Percentiles rank a stretch among this genome's conserved stretches.
phyloP scores from a whole-genome alignment of 2,329 filamentous ascomycete species.

The Verticillium tricorpus region DNA sequence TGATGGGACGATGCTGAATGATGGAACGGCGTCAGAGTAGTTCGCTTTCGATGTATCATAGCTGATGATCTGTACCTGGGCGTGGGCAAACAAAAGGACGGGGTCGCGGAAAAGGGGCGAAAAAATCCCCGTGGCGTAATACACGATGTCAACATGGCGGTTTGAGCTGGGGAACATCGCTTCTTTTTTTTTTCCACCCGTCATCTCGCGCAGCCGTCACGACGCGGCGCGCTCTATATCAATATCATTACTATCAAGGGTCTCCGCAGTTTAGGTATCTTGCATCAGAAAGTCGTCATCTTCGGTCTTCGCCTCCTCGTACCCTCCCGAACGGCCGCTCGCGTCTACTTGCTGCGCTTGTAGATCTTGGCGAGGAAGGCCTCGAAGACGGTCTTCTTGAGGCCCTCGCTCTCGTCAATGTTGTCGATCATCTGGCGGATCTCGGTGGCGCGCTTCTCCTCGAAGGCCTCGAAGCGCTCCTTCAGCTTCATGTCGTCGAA shows the following conservation, averaged over 20 bases:
- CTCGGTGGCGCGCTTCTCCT: constrained; percentile 80
- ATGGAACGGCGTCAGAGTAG: neutral
- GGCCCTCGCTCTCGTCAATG: constrained; percentile 79
- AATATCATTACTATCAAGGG: neutral
- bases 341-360: constrained; percentile 83
- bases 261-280: neutral
- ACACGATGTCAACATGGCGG: neutral
- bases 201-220: neutral
- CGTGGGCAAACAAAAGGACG: neutral
- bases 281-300: neutral
- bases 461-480: constrained; percentile 79
- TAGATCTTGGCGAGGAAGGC: constrained; percentile 94
- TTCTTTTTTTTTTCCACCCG: neutral
- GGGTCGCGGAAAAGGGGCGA: neutral
- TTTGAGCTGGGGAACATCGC: neutral
- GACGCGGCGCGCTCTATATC: neutral
- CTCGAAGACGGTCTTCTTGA: constrained; percentile 89
- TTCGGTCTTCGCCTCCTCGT: neutral
- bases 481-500: constrained; percentile 84
- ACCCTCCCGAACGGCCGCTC: no score
- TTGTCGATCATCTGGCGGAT: constrained; percentile 69
- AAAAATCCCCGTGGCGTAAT: neutral
- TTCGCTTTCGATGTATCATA: neutral
- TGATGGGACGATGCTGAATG: neutral
- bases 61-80: neutral